Evolutionary conservation across 2,329 filamentous ascomycete species (phyloP), one percentile per base, ranked within the genome.

Genomic region (Botrytis aclada): DNA sequence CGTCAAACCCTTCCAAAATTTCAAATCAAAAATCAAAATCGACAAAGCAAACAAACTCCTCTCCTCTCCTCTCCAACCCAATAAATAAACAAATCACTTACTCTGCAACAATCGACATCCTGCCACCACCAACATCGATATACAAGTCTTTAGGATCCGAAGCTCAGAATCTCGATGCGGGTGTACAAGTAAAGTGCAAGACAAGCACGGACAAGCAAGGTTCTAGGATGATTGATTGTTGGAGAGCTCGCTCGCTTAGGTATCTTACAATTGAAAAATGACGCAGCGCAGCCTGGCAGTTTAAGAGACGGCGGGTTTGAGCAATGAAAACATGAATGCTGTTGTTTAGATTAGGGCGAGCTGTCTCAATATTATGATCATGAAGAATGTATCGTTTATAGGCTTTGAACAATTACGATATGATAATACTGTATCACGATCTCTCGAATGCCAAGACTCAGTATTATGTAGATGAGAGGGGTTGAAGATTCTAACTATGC

Each of bases 21-120:
- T n/a, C n/a, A n/a, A n/a, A n/a, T n/a, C n/a, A n/a, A n/a, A 41
- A 62, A 25, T 14, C 25, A 25, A 18, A 61, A 25, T 1, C 20
- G 0, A 16, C 7, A 10, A 51, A 67, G 22, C 29, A 60, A n/a
- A n/a, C n/a, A n/a, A n/a, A n/a, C n/a, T n/a, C n/a, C n/a, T n/a
- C n/a, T n/a, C n/a, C n/a, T n/a, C n/a, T n/a, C 39, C 8, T 34
- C 16, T 18, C 22, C 32, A 16, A 22, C 12, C 22, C 32, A 4
- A 10, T 18, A 18, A n/a, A 54, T 7, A n/a, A 41, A 43, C 4
- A 43, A 29, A 76, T 79, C 81, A 79, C 66, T 71, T 81, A 85
- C 84, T 85, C 84, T 79, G 82, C 79, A 77, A 85, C 83, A 77
- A 85, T 84, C 71, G 84, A 85, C 84, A 85, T 85, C 70, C 72